These are phyloP conservation scores for Ophidiomyces ophidiicola DNA, from an alignment of 2,329 filamentous ascomycete genomes.

Conservation along the genomic window DNA sequence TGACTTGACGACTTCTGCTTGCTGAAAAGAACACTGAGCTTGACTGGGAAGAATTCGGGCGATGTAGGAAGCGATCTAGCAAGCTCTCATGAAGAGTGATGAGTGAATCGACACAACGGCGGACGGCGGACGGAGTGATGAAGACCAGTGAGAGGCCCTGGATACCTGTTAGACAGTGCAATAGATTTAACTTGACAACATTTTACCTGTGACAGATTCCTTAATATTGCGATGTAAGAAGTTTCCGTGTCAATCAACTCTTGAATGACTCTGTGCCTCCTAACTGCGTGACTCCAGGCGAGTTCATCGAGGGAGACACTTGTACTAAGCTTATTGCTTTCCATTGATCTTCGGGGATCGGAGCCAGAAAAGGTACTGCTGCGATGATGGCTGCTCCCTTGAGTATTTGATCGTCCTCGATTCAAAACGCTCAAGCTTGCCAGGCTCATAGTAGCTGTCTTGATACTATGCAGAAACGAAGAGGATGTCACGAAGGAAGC, in stretches of 20 bases:
- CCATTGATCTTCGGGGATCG: constrained; percentile 52
- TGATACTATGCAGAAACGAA: constrained; percentile 66
- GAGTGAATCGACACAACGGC: constrained; percentile 66
- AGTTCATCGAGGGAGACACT: constrained; percentile 50
- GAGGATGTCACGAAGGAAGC: constrained; percentile 62
- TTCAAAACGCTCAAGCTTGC: constrained; percentile 57
- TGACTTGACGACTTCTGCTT: background rate
- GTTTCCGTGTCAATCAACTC: constrained; percentile 81
- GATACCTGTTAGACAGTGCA: background rate
- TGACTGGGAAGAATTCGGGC: background rate
- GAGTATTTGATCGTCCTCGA: constrained; percentile 47
- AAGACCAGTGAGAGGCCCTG: constrained; percentile 62
- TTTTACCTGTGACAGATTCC: constrained; percentile 70
- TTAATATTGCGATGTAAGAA: constrained; percentile 75
- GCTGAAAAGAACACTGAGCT: background rate
- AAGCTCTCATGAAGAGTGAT: constrained; percentile 74
- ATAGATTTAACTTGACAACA: background rate
- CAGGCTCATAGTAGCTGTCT: constrained; percentile 68
- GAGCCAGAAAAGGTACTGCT: constrained; percentile 54
- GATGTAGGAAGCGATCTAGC: constrained; percentile 56
- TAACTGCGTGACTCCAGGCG: constrained; percentile 58
- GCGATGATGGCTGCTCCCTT: constrained; percentile 42
- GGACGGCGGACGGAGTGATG: constrained; percentile 59
- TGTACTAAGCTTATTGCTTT: constrained; percentile 39
- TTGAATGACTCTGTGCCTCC: constrained; percentile 67